phyloP scores from a whole-genome alignment of 1,284 basidiomycete genomes.

The Melampsora abietis-canadensis region DNA sequence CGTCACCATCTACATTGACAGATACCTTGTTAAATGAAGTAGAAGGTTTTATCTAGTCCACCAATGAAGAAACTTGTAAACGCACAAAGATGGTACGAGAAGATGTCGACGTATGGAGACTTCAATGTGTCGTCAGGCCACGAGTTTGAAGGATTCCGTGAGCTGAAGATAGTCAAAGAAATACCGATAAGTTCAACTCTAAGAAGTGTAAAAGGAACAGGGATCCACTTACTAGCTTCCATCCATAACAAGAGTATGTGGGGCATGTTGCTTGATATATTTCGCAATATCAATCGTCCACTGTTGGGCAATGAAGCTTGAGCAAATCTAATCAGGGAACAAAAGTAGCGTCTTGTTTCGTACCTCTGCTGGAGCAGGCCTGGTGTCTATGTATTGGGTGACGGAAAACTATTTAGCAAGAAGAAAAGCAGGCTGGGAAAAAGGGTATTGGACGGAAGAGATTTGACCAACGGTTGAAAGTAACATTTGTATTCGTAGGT shows the following conservation, averaged over 20 bases:
- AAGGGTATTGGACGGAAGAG: background rate
- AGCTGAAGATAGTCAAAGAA: background rate
- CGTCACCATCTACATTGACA: constrained; percentile 1
- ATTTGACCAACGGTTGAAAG: background rate
- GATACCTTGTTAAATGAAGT: background rate
- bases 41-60: background rate
- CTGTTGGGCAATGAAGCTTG: background rate
- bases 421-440: background rate
- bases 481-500: background rate
- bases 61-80: background rate
- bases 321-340: background rate
- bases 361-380: constrained; percentile 10
- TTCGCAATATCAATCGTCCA: constrained; percentile 15
- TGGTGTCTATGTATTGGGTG: background rate
- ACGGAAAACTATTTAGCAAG: background rate
- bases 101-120: background rate
- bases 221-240: constrained; percentile 8
- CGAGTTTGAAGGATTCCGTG: background rate
- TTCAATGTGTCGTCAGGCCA: constrained; percentile 9
- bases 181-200: background rate
- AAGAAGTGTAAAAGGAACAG: background rate
- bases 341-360: background rate
- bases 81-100: constrained; percentile 5
- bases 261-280: constrained; percentile 3
- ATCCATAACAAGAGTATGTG: constrained; percentile 7